Evolutionary conservation across 352 stramenopile species (phyloP), one percentile per base, ranked within the genome.

Genomic region (Globisporangium nagaii): DNA sequence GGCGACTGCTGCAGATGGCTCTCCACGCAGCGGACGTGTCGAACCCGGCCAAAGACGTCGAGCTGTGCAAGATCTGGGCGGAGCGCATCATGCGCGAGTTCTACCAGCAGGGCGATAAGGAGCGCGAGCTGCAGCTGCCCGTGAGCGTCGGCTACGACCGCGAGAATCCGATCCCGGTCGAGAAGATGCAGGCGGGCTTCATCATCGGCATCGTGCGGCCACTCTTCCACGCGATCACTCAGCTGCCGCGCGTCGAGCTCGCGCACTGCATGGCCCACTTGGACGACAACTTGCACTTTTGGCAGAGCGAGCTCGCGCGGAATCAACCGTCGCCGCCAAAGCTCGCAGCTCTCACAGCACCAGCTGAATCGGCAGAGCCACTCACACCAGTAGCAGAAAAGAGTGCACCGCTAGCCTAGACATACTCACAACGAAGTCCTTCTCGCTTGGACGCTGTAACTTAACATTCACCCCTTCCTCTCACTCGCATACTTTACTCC

Each of bases 91-190:
- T 90, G 52, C 60, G 88, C 45, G 96, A 98, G 68, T 98, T 98
- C 58, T 98, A 96, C 58, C 63, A 85, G 34, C 94, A 98, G 72
- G 96, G 96, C 25, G 95, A 98, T 66, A 90, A 93, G 56, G 96
- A 98, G 61, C 89, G 89, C 41, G 70, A 88, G 56, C 53, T 96
- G 2, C 65, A 85, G 25, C 56, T 98, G 15, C 72, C 84, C 3
- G 69, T 97, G 30, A 97, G 77, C 62, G 87, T 96, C 22, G 88
- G 96, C 31, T 96, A 87, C 63, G 89, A 98, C 62, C 81, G 90
- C 13, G 64, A 95, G 24, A 86, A 89, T 46, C 81, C 86, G 19
- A 95, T 95, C 32, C 78, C 79, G 12, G 60, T 95, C 15, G 73
- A 90, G 47, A 94, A 96, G 60, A 88, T 89, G 63, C 93, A 98